Evolutionary conservation across 306 rosid genomes (phyloP).

Genomic region (Ziziphus jujuba): DNA sequence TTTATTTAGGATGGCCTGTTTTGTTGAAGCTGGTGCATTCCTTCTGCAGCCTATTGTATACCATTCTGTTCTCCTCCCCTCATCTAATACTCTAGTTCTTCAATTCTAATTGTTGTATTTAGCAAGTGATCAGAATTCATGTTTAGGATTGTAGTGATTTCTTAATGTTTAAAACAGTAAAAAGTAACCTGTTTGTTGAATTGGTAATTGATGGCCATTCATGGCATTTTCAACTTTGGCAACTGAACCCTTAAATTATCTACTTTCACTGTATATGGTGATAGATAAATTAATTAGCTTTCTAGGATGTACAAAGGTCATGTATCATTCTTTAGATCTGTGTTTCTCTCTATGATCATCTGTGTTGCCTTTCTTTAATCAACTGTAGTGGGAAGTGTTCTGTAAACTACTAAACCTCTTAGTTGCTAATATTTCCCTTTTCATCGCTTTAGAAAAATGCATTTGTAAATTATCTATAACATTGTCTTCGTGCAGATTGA

Average conservation of each 20-base stretch:
- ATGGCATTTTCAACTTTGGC: not conserved
- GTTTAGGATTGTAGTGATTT: no score
- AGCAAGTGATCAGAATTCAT: not conserved
- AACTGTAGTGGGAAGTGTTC: not conserved
- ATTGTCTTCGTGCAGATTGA: constrained; percentile 54
- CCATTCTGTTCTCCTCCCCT: not conserved
- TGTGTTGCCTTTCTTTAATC: not conserved
- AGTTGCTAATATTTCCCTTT: not conserved
- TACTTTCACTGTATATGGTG: no score
- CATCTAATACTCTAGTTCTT: not conserved
- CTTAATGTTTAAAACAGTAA: no score
- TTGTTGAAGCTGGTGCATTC: not conserved
- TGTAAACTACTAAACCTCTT: not conserved
- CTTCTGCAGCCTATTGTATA: not conserved
- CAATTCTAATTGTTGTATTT: not conserved
- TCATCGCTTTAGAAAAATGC: not conserved
- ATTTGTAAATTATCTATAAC: constrained; percentile 7
- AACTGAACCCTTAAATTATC: not conserved
- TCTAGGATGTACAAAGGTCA: not conserved
- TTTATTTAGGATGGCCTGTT: not conserved
- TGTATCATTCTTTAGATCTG: not conserved
- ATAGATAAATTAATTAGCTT: not conserved
- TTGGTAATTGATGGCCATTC: not conserved
- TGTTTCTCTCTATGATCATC: not conserved
- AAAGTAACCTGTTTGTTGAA: no score